These are phyloP conservation scores for Fusarium drepaniforme DNA, from an alignment of 2,329 filamentous ascomycete species.

Conservation along the genomic window DNA sequence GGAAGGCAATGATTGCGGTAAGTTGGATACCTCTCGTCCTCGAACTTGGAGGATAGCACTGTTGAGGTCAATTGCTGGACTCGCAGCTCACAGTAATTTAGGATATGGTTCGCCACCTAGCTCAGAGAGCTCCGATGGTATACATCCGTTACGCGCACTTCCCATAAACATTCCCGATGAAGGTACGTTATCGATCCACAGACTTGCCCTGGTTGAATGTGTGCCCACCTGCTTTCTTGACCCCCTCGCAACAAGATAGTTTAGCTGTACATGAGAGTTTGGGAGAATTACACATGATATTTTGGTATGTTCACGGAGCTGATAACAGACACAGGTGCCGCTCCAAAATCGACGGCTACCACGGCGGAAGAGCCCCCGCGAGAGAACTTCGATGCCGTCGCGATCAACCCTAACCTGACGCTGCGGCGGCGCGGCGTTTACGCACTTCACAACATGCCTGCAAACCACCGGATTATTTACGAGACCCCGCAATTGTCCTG, in stretches of 20 bases:
- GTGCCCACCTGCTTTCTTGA: background rate
- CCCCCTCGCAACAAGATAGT: background rate
- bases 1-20: background rate
- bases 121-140: background rate
- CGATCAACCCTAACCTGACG: too few species aligned
- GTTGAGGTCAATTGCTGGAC: background rate
- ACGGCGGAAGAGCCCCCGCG: background rate
- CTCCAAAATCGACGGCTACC: background rate
- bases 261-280: background rate
- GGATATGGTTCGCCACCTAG: background rate
- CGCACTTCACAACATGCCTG: slow-evolving; percentile 16
- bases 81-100: background rate
- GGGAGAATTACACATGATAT: background rate
- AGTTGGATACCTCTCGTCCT: background rate
- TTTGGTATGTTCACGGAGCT: background rate
- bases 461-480: slow-evolving; percentile 24
- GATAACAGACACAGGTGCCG: background rate
- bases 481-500: slow-evolving; percentile 37
- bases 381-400: slow-evolving; percentile 25
- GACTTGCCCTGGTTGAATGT: background rate
- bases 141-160: background rate
- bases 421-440: slow-evolving; percentile 35
- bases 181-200: slow-evolving; percentile 9
- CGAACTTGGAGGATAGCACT: background rate
- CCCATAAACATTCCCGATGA: background rate